phyloP scores from a whole-genome alignment of 2,329 filamentous ascomycete genomes.

The Teratosphaeria viscida region DNA sequence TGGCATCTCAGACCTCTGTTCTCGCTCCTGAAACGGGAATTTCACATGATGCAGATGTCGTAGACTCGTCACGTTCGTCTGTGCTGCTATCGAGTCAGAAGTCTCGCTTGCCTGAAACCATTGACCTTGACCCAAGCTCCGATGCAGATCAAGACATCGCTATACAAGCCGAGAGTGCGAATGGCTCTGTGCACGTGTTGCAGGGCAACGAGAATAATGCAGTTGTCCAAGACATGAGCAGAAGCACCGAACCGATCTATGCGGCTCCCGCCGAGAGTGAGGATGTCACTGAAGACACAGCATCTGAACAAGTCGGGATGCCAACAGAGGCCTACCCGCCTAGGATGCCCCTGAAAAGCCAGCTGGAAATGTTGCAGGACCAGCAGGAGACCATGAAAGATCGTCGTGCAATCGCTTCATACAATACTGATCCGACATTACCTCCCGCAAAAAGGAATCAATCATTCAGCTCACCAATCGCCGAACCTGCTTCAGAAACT shows the following conservation, averaged over 20 bases:
- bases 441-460: background rate
- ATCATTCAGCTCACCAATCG: background rate
- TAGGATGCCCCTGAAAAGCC: background rate
- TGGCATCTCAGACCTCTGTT: background rate
- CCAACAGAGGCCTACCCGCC: background rate
- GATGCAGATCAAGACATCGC: slow-evolving; percentile 7
- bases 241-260: background rate
- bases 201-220: background rate
- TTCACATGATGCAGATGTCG: background rate
- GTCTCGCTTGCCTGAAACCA: slow-evolving; percentile 5
- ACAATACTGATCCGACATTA: background rate
- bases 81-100: background rate
- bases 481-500: background rate
- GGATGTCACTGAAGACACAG: background rate
- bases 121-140: slow-evolving; percentile 16
- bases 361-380: background rate
- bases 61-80: background rate
- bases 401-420: background rate
- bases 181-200: background rate
- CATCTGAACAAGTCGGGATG: background rate
- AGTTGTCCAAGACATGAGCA: background rate
- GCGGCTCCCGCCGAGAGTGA: background rate
- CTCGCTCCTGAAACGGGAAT: background rate
- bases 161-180: background rate
- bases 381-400: background rate